phyloP scores from a whole-genome alignment of 768 basidiomycete genomes.

The Tephrocybe rancida region DNA sequence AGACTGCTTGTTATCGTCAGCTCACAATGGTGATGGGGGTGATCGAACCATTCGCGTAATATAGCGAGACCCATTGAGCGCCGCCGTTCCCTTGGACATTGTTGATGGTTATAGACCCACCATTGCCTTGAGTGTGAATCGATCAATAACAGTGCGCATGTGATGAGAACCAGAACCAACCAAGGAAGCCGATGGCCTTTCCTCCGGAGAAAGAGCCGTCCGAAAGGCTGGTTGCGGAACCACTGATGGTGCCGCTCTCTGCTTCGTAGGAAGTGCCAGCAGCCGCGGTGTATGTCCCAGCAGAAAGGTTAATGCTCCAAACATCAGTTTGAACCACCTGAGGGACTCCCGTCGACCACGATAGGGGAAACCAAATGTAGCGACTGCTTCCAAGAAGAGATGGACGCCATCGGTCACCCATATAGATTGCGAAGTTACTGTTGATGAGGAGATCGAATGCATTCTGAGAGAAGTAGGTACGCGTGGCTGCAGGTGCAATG shows the following conservation, averaged over 20 bases:
- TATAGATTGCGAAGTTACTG: conserved; percentile 51
- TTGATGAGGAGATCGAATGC: conserved; percentile 54
- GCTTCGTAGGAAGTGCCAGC: conserved; percentile 59
- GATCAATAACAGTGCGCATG: neutral
- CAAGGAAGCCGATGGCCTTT: conserved; percentile 55
- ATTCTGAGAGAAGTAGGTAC: conserved; percentile 67
- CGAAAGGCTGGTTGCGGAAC: conserved; percentile 45
- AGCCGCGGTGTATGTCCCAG: conserved; percentile 53
- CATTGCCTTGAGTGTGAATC: conserved; percentile 42
- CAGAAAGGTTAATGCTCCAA: conserved; percentile 52
- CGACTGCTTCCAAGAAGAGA: conserved; percentile 53
- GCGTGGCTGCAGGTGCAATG: conserved; percentile 49
- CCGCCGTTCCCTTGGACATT: conserved; percentile 55
- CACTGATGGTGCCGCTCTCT: conserved; percentile 50
- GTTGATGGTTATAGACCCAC: conserved; percentile 58
- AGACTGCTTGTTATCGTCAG: neutral
- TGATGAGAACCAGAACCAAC: conserved; percentile 27
- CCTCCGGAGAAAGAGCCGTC: conserved; percentile 54
- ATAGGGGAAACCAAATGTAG: conserved; percentile 65
- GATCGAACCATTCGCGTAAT: conserved; percentile 54
- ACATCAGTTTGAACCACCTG: conserved; percentile 57
- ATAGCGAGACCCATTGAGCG: conserved; percentile 62
- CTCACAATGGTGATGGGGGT: neutral
- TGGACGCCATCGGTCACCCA: conserved; percentile 68
- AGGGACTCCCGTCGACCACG: conserved; percentile 56